phyloP scores from a whole-genome alignment of 1,139 yeast species.

The Hyphopichia wangnamkhiaoensis region DNA sequence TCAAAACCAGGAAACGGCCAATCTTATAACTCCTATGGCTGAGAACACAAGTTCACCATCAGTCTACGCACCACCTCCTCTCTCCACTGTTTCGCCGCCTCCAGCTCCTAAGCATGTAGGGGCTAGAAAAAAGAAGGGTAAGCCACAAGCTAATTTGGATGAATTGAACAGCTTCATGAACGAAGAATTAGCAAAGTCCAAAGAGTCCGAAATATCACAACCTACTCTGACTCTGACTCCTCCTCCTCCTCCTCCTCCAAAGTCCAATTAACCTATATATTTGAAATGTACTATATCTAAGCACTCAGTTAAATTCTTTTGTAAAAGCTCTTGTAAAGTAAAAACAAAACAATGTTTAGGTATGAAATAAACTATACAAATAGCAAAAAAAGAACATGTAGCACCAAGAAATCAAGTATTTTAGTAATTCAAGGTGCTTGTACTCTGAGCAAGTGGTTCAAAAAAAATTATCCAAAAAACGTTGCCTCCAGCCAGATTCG shows the following conservation, averaged over 20 bases:
- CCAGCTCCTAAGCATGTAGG: conserved; percentile 24
- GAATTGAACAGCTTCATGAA: conserved; percentile 46
- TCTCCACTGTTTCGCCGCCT: conserved; percentile 13
- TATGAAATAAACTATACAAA: too few relatives aligned
- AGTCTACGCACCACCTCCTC: conserved; percentile 10
- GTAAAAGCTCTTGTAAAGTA: too few relatives aligned
- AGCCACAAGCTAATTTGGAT: conserved; percentile 22
- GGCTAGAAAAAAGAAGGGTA: conserved; percentile 33
- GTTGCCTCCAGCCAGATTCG: conserved; percentile 84
- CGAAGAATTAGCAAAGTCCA: conserved; percentile 47
- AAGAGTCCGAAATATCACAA: conserved; percentile 29
- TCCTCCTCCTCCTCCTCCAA: conserved; percentile 38
- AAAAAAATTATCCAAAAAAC: too few relatives aligned
- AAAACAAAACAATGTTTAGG: too few relatives aligned
- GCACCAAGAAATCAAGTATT: too few relatives aligned
- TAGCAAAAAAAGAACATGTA: too few relatives aligned
- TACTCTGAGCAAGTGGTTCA: too few relatives aligned
- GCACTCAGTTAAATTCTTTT: too few relatives aligned
- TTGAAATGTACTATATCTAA: too few relatives aligned
- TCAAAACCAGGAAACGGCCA: conserved; percentile 7
- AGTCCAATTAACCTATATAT: too few relatives aligned
- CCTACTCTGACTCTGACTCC: conserved; percentile 13
- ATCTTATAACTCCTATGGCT: conserved; percentile 9
- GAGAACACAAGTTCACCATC: not conserved
- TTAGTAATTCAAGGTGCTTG: too few relatives aligned